These are phyloP conservation scores for Plenodomus biglobosus DNA, from an alignment of 2,329 filamentous ascomycete species.

Conservation along the genomic window DNA sequence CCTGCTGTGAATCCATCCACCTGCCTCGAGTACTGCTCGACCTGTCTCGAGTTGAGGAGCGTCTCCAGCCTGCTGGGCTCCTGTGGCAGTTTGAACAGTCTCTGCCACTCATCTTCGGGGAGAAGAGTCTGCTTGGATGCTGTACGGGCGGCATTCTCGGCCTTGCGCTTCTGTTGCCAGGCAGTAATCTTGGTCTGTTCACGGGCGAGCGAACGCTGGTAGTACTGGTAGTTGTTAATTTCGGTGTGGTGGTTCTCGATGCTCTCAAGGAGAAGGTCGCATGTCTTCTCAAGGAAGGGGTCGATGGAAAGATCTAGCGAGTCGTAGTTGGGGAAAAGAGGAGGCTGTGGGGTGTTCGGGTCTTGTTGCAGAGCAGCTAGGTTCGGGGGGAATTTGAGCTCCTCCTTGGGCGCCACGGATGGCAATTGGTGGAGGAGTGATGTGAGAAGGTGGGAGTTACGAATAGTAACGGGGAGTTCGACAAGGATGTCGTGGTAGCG, in stretches of 20 bases:
- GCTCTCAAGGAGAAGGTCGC: slow-evolving; percentile 91
- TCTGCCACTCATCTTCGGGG: slow-evolving; percentile 97
- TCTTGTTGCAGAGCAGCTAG: slow-evolving; percentile 75
- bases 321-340: slow-evolving; percentile 86
- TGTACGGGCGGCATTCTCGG: slow-evolving; percentile 83
- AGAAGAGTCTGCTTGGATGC: slow-evolving; percentile 86
- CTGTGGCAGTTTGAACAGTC: slow-evolving; percentile 94
- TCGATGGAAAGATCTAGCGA: slow-evolving; percentile 91
- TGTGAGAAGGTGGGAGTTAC: slow-evolving; percentile 97
- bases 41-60: slow-evolving; percentile 92
- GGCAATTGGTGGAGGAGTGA: slow-evolving; percentile 93
- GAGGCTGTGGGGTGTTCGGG: slow-evolving; percentile 58
- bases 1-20: slow-evolving; percentile 93
- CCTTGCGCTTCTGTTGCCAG: slow-evolving; percentile 96
- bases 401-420: slow-evolving; percentile 62
- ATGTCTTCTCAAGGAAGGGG: slow-evolving; percentile 97
- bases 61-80: slow-evolving; percentile 92
- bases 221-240: slow-evolving; percentile 98
- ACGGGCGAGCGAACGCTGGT: slow-evolving; percentile 87
- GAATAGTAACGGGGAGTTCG: slow-evolving; percentile 84
- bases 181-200: slow-evolving; percentile 96
- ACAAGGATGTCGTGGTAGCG: slow-evolving; percentile 91
- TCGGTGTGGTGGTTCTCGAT: slow-evolving; percentile 98
- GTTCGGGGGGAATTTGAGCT: slow-evolving; percentile 75
- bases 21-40: slow-evolving; percentile 97